Evolutionary conservation across 2,329 filamentous ascomycete genomes (phyloP).

Genomic region (Ustilaginoidea virens): DNA sequence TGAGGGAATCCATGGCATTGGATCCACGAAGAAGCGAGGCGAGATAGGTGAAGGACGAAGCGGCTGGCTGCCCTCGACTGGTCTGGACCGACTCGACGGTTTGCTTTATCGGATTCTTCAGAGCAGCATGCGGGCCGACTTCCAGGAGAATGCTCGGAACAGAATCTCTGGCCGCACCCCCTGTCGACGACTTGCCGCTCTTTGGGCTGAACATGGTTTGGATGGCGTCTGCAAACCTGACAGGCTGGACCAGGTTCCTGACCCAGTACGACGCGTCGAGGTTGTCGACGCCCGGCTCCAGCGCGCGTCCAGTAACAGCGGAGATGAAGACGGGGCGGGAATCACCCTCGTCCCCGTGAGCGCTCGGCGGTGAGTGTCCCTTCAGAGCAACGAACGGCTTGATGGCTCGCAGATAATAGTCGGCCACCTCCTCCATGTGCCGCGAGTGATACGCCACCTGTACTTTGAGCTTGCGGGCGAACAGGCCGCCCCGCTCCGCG

Average conservation of each 20-base stretch:
- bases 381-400: too few relatives aligned
- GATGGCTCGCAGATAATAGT: constrained; percentile 3
- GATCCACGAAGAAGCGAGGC: constrained; percentile 6
- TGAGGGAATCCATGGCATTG: constrained; percentile 2
- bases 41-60: constrained; percentile 5
- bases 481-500: constrained; percentile 12
- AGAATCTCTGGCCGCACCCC: not conserved
- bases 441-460: constrained; percentile 14
- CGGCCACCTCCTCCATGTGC: constrained; percentile 9
- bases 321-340: constrained; percentile 1
- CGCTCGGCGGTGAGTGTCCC: too few relatives aligned
- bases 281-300: not conserved
- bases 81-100: constrained; percentile 12
- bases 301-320: constrained; percentile 2
- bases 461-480: constrained; percentile 17
- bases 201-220: not conserved
- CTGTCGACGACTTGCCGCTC: not conserved
- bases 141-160: constrained; percentile 20
- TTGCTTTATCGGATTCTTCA: constrained; percentile 29
- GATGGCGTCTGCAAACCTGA: constrained; percentile 9
- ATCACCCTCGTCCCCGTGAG: not conserved
- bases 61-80: constrained; percentile 9
- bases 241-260: constrained; percentile 12
- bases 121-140: constrained; percentile 27
- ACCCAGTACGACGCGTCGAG: constrained; percentile 9